Evolutionary conservation across 176 grass and related monocot genomes (phyloP).

Genomic region (Carex myosuroides): DNA sequence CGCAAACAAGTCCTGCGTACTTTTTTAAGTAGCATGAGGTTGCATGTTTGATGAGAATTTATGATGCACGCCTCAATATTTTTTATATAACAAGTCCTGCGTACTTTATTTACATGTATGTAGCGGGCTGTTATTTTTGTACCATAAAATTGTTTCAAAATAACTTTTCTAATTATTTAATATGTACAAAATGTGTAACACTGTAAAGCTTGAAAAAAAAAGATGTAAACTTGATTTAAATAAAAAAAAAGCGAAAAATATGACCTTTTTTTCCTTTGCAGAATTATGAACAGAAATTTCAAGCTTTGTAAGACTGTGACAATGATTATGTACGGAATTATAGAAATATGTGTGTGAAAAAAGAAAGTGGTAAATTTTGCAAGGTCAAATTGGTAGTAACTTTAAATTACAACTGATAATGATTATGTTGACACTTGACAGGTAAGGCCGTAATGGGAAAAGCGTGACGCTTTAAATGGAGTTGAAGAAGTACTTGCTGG

Average conservation of each 20-base stretch:
- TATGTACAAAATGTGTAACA: background rate
- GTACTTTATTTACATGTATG: too few relatives aligned
- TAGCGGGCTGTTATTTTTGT: background rate
- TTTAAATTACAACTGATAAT: background rate
- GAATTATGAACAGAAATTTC: background rate
- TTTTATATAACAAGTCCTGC: background rate
- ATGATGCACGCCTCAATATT: background rate
- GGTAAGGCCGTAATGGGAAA: background rate
- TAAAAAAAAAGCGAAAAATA: too few relatives aligned
- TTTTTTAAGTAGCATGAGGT: background rate
- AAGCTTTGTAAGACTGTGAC: background rate
- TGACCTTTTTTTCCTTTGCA: too few relatives aligned
- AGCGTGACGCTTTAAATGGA: conserved; percentile 8
- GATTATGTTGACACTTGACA: background rate
- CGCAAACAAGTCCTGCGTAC: background rate
- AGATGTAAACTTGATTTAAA: too few relatives aligned
- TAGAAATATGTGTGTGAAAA: background rate
- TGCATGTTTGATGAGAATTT: background rate
- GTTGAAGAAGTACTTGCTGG: background rate
- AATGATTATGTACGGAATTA: too few relatives aligned
- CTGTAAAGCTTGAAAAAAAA: too few relatives aligned
- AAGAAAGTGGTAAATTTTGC: background rate
- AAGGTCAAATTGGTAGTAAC: too few relatives aligned
- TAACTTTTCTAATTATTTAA: background rate
- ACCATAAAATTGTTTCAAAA: background rate